Evolutionary conservation across 495 filamentous ascomycete species (phyloP), one percentile per base, ranked within the genome.

Genomic region (Cercophora samala): DNA sequence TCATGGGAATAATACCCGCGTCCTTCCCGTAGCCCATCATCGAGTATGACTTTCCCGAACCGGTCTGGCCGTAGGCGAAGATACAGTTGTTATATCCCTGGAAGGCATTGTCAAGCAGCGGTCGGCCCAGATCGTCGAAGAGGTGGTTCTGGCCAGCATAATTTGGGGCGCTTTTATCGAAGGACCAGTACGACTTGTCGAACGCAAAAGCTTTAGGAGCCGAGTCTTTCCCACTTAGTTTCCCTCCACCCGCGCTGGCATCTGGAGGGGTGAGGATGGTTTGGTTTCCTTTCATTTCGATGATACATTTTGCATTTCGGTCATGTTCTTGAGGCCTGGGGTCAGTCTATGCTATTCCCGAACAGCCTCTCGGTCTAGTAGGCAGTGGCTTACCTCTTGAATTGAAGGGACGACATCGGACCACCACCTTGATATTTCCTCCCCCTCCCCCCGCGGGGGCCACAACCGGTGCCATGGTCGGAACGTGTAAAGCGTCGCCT

Each of bases 21-120:
- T 98, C 96, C 76, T 94, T 89, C 63, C 96, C 95, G 80, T 98
- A 98, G 22, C 95, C 95, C 96, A 98, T 98, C 96, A 99, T 99
- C 61, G 93, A 97, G 74, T 99, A 98, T 24, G 92, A 96, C 78
- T 99, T 99, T 74, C 96, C 96, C 19, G 94, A 97, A 68, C 96
- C 96, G 11, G 96, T 99, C 80, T 99, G 96, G 53, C 96, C 96
- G 75, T 99, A 99, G 4, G 96, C 96, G 80, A 99, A 99, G 74
- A 99, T 99, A 84, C 96, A 99, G 78, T 98, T 98, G 82, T 99
- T 99, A 81, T 97, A 99, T 26, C 96, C 96, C 72, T 93, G 89
- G 72, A 99, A 98, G 29, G 96, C 96, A 87, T 98, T 98, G 81
- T 99, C 94, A 72, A 99, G 86, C 63, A 99, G 84, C 62, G 95